A percentile compares a stretch with the other conserved stretches of the same genome.
These are phyloP conservation scores for Sporothrix globosa DNA, from an alignment of 2,329 filamentous ascomycete genomes.

Conservation along the genomic window DNA sequence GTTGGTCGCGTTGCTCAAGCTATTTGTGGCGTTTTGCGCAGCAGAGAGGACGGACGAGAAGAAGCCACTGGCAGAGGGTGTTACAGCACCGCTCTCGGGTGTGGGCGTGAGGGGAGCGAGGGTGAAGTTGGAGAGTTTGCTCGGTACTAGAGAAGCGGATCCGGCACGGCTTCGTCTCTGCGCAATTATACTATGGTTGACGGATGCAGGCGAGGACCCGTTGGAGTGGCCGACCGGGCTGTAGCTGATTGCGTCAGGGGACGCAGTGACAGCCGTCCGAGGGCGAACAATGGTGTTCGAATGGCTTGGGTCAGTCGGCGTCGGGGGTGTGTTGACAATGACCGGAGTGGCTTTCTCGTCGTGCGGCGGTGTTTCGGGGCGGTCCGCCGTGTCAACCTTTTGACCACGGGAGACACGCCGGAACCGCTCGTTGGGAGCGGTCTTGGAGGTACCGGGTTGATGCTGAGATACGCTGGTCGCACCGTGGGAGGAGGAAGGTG, in stretches of 20 bases:
- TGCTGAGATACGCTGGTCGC: not conserved
- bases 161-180: constrained; percentile 62
- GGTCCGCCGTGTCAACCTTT: constrained; percentile 41
- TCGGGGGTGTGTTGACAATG: constrained; percentile 69
- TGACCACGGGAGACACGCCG: constrained; percentile 41
- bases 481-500: not conserved
- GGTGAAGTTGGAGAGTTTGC: constrained; percentile 81
- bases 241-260: constrained; percentile 34
- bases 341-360: constrained; percentile 53
- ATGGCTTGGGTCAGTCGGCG: constrained; percentile 55
- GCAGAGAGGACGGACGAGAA: constrained; percentile 93
- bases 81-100: constrained; percentile 63
- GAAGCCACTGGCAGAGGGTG: constrained; percentile 68
- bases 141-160: constrained; percentile 66
- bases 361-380: constrained; percentile 55
- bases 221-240: constrained; percentile 44
- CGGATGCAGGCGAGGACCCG: constrained; percentile 58
- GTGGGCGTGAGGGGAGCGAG: constrained; percentile 75
- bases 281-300: constrained; percentile 34
- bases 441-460: constrained; percentile 32
- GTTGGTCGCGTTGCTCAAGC: constrained; percentile 70
- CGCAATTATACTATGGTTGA: constrained; percentile 68
- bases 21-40: constrained; percentile 86
- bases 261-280: constrained; percentile 18
- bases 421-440: constrained; percentile 36